Evolutionary conservation across 176 grass and related monocot genomes (phyloP).

Genomic region (Thinopyrum elongatum): DNA sequence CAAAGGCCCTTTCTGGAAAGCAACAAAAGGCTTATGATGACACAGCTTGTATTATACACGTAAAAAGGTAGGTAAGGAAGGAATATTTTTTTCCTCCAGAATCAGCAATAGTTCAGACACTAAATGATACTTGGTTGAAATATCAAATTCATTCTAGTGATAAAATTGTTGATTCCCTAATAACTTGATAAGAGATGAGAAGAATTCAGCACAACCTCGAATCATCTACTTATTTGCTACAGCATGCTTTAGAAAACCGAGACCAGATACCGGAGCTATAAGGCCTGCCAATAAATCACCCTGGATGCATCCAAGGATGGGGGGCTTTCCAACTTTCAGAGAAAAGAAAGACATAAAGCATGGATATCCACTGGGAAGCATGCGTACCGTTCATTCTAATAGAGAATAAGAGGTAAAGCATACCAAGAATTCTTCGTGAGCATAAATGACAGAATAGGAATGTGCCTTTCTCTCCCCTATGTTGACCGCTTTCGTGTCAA

Average conservation of each 20-base stretch:
- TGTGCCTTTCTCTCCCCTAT: conserved; percentile 3
- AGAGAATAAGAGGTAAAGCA: conserved; percentile 26
- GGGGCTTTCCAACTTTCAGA: conserved; percentile 8
- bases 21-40: neutral
- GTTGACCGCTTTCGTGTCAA: conserved; percentile 35
- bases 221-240: neutral
- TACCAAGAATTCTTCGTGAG: conserved; percentile 3
- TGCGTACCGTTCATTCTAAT: conserved; percentile 4
- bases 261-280: neutral
- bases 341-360: conserved; percentile 1
- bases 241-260: neutral
- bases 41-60: neutral
- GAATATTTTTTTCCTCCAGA: neutral
- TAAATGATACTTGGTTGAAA: conserved; percentile 13
- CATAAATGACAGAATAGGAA: conserved; percentile 8
- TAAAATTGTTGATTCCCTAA: neutral
- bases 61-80: conserved; percentile 7
- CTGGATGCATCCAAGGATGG: neutral
- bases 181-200: conserved; percentile 5
- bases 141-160: neutral
- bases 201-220: neutral
- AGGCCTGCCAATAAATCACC: neutral
- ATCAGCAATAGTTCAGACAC: neutral
- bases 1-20: neutral
- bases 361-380: conserved; percentile 22